Base-by-base conservation (phyloP, 1,284 basidiomycete species). In the Tilletia horrida region DNA sequence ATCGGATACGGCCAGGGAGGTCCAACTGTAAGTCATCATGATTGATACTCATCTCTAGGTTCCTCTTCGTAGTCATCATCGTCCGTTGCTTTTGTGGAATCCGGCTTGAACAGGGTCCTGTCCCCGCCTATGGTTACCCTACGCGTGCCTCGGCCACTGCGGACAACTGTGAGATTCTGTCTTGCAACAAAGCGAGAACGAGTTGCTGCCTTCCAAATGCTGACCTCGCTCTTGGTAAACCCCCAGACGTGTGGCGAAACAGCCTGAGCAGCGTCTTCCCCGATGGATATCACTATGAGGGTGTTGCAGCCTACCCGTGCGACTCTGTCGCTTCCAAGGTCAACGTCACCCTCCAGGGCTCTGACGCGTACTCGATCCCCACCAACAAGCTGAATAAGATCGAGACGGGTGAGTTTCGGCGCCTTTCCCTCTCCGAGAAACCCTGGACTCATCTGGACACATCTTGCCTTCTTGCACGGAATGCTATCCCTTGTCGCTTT, bases 241-340 rank as follows among this genome's bases (percentile, higher is more conserved):
- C 3, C 25, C 11, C 21, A 52, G 13, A 27, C 21, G 27, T 27
- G n/a, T 52, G 21, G n/a, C 50, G 21, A 21, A 25, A n/a, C 21
- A 23, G 21, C 35, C 35, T 40, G 35, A 40, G 11, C 35, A 52
- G 50, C 23, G 50, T 52, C 21, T 52, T 52, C 50, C 21, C 27
- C 6, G 50, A 52, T 21, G 21, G 21, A 0, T 23, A 25, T 21
- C 50, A 52, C 50, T 52, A 52, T 27, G 50, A 52, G 23, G 50
- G 50, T 25, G 50, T 52, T 27, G 13, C 13, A 13, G 50, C 50
- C 2, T 52, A 52, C 8, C 50, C 50, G n/a, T 52, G 50, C 23
- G 50, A 52, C 11, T 52, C 50, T 52, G 50, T 52, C 13, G 50
- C 50, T 27, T 27, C 50, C 11, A 21, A 27, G 23, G 50, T 52